phyloP scores from a whole-genome alignment of 2,329 filamentous ascomycete species.

The Fusarium oligoseptatum region DNA sequence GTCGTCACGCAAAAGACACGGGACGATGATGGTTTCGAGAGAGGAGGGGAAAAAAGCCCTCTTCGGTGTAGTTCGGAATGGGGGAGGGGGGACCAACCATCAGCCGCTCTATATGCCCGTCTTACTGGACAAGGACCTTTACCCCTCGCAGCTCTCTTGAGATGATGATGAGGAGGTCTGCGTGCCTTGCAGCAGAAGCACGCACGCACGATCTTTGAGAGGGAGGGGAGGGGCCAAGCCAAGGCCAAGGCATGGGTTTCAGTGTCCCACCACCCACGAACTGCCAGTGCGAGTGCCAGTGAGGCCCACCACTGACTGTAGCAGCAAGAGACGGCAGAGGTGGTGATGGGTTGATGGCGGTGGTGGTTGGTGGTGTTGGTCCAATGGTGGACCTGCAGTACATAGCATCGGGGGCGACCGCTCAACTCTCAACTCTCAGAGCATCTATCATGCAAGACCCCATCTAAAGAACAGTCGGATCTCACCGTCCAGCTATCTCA shows the following conservation, averaged over 20 bases:
- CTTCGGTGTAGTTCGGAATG: slow-evolving; percentile 14
- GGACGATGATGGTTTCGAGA: slow-evolving; percentile 18
- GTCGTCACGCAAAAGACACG: slow-evolving; percentile 21
- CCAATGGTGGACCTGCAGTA: slow-evolving; percentile 11
- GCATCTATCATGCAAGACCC: not conserved
- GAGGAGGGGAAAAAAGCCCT: not conserved
- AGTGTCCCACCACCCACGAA: slow-evolving; percentile 28
- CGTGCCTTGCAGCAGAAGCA: slow-evolving; percentile 40
- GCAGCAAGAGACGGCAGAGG: not conserved
- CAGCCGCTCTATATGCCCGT: slow-evolving; percentile 20
- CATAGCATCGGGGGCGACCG: not conserved
- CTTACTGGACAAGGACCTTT: not conserved
- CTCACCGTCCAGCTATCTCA: slow-evolving; percentile 17
- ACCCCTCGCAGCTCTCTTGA: slow-evolving; percentile 31
- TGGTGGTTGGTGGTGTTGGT: slow-evolving; percentile 7
- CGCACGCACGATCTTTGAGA: not conserved
- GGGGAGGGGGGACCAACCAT: slow-evolving; percentile 27
- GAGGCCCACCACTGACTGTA: not conserved
- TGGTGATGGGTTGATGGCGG: not conserved
- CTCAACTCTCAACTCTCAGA: not conserved
- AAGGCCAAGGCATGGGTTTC: slow-evolving; percentile 13
- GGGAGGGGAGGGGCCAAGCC: not conserved
- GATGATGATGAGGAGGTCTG: slow-evolving; percentile 18
- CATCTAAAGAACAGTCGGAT: not conserved
- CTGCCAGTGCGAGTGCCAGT: not conserved